A percentile compares a stretch with the other conserved stretches of the same genome.
These are phyloP conservation scores for Pyricularia sp. DNA, from an alignment of 2,329 filamentous ascomycete species.

Conservation along the genomic window DNA sequence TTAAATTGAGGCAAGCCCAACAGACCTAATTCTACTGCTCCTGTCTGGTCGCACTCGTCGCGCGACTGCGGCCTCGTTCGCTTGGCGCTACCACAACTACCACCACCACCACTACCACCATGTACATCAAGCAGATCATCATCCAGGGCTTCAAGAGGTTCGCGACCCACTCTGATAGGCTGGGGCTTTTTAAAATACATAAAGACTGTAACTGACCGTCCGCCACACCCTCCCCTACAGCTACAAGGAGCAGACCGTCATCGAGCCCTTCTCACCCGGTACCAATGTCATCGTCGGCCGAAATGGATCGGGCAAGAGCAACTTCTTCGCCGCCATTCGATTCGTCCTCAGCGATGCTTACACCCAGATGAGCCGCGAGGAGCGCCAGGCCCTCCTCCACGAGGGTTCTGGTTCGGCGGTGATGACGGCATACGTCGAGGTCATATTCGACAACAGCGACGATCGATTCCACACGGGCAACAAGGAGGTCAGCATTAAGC, in stretches of 20 bases:
- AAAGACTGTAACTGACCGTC: neutral
- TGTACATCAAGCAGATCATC: conserved; percentile 99
- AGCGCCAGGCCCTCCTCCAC: conserved; percentile 91
- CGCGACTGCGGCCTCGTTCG: neutral
- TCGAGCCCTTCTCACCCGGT: conserved; percentile 94
- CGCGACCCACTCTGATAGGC: conserved; percentile 12
- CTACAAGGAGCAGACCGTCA: conserved; percentile 99
- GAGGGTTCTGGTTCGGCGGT: conserved; percentile 96
- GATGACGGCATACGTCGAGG: conserved; percentile 98
- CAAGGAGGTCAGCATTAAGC: conserved; percentile 80
- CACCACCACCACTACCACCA: conserved; percentile 33
- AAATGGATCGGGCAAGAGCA: conserved; percentile 98
- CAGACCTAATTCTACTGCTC: neutral
- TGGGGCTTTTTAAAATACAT: neutral
- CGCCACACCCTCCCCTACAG: conserved; percentile 31
- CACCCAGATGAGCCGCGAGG: conserved; percentile 88
- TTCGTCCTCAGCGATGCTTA: conserved; percentile 98
- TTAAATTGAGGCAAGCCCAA: neutral
- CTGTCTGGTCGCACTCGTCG: neutral
- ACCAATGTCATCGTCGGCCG: conserved; percentile 98
- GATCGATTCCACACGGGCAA: conserved; percentile 91
- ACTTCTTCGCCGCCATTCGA: conserved; percentile 98
- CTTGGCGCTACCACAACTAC: conserved; percentile 18
- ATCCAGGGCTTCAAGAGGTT: conserved; percentile 99
- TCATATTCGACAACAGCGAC: conserved; percentile 97